Evolutionary conservation across 331 rosid genomes (phyloP).

Genomic region (Malus hybrid): DNA sequence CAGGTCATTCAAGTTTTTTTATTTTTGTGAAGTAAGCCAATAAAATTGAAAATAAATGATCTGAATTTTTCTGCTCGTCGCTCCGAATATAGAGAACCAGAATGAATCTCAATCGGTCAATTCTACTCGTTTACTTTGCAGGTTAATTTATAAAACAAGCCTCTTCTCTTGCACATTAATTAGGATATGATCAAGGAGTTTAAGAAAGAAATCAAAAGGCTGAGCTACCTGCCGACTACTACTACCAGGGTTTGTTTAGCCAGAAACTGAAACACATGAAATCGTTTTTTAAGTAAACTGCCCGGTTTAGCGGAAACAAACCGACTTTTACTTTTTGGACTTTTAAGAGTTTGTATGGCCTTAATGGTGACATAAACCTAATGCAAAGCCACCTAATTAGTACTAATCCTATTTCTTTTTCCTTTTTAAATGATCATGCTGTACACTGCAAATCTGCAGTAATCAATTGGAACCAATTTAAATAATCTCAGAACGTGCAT

Average conservation of each 20-base stretch:
- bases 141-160: neutral
- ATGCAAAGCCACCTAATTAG: slow-evolving; percentile 11
- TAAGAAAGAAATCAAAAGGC: neutral
- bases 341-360: slow-evolving; percentile 36
- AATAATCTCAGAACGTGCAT: neutral
- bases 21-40: no score
- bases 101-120: no score
- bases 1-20: rapidly evolving
- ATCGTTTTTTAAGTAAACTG: slow-evolving; percentile 35
- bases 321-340: slow-evolving; percentile 44
- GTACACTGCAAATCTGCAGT: neutral
- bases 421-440: neutral
- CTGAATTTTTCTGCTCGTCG: no score
- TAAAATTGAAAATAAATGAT: no score
- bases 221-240: neutral
- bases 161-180: neutral
- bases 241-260: neutral
- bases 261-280: neutral
- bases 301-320: slow-evolving; percentile 54
- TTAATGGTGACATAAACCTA: slow-evolving; percentile 35
- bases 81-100: no score
- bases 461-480: no score
- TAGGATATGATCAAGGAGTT: neutral
- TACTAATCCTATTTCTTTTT: neutral
- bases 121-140: neutral